Evolutionary conservation across 108 stramenopile genomes (phyloP), one percentile per base, ranked within the genome.

Genomic region (Pseudonitzschia delicatissima): DNA sequence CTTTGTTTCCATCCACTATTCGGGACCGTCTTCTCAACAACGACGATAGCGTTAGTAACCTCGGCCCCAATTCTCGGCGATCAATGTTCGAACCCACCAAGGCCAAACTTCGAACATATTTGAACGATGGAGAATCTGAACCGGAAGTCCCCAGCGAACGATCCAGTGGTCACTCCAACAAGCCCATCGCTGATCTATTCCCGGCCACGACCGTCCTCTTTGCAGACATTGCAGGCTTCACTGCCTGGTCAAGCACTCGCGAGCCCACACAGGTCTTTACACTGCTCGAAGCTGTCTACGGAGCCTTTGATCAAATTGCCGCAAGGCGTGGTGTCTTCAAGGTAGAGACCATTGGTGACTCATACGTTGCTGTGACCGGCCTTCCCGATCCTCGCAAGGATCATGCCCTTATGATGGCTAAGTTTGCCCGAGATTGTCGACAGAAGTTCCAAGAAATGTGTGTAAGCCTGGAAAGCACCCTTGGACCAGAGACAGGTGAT

Each of bases 121-220:
- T 61, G 25, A 23, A 61, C 32, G 21, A 23, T 36, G n/a, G n/a
- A n/a, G n/a, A n/a, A n/a, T n/a, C n/a, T n/a, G n/a, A n/a, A n/a
- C n/a, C n/a, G n/a, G n/a, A n/a, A n/a, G n/a, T n/a, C n/a, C n/a
- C n/a, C n/a, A 6, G 1, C 17, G 45, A 37, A 3, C 6, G 20
- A 27, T 8, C 18, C 6, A 25, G 29, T 3, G 37, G 33, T 5
- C 27, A 25, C 23, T n/a, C n/a, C n/a, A 55, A 59, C 50, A 70
- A 81, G 20, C 82, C 87, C 3, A 88, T 88, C 66, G 87, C 87
- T 4, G 87, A 88, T 57, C 50, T 85, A 39, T 88, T 88, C 64
- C 76, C 77, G n/a, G 58, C 79, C 44, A 84, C 87, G 4, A 82
- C 84, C 0, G 85, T 88, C 29, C 79, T 88, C 79, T 86, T 88